phyloP scores from a whole-genome alignment of 768 basidiomycete genomes.

The Kwoniella pini region DNA sequence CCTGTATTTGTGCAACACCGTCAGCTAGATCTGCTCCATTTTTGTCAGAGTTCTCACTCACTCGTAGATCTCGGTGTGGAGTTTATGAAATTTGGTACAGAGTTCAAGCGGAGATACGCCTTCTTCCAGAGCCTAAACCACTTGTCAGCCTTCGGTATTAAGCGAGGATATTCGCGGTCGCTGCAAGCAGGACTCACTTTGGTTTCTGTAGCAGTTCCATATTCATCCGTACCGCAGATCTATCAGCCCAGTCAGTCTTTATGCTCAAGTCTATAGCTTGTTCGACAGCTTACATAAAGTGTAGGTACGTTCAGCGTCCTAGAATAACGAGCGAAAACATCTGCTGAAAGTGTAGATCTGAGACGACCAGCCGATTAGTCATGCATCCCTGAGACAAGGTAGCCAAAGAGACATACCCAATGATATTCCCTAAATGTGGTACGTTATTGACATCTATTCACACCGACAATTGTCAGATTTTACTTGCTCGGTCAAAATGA shows the following conservation, averaged over 20 bases:
- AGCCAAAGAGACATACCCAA: constrained; percentile 26
- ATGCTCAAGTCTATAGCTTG: neutral
- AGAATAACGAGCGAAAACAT: constrained; percentile 88
- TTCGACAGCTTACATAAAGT: constrained; percentile 62
- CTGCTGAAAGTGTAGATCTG: constrained; percentile 93
- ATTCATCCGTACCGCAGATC: constrained; percentile 97
- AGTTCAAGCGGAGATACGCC: constrained; percentile 57
- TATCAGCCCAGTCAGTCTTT: constrained; percentile 3
- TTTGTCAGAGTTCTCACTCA: constrained; percentile 28
- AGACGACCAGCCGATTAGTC: constrained; percentile 68
- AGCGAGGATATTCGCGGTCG: neutral
- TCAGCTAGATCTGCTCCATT: constrained; percentile 17
- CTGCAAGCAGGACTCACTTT: constrained; percentile 69
- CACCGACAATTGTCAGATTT: neutral
- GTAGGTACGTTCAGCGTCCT: constrained; percentile 80
- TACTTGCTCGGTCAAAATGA: neutral
- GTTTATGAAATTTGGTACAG: constrained; percentile 84
- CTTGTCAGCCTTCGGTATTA: neutral
- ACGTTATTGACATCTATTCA: constrained; percentile 72
- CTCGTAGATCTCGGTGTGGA: constrained; percentile 89
- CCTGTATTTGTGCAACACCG: constrained; percentile 18
- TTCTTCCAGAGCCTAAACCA: constrained; percentile 52
- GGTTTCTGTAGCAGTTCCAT: constrained; percentile 99
- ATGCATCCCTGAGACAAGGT: neutral
- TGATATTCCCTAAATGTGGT: constrained; percentile 77